Evolutionary conservation across 2,329 filamentous ascomycete species (phyloP).

Genomic region (Fusarium hostae): DNA sequence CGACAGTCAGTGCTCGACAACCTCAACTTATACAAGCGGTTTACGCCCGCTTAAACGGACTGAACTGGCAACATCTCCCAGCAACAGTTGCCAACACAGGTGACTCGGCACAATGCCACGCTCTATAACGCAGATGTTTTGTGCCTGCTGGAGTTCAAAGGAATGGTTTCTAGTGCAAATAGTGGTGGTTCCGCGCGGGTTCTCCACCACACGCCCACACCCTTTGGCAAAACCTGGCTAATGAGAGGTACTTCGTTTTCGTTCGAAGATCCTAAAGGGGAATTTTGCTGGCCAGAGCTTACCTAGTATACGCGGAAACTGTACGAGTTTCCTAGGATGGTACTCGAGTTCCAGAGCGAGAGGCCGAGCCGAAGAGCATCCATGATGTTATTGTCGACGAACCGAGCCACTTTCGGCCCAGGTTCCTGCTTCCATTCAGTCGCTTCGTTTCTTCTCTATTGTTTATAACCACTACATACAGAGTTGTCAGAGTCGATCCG

Average conservation of each 20-base stretch:
- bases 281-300: conserved; percentile 13
- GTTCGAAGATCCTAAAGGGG: not conserved
- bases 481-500: not conserved
- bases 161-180: not conserved
- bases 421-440: not conserved
- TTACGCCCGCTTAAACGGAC: not conserved
- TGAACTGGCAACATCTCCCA: not conserved
- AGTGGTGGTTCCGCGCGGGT: conserved; percentile 4
- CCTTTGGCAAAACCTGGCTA: conserved; percentile 15
- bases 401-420: conserved; percentile 5
- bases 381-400: conserved; percentile 23
- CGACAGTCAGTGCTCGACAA: not conserved
- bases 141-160: conserved; percentile 12
- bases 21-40: not conserved
- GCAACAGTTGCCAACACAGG: not conserved
- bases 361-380: conserved; percentile 24
- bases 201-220: conserved; percentile 12
- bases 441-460: not conserved
- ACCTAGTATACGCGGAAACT: conserved; percentile 24
- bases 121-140: conserved; percentile 1
- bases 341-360: conserved; percentile 11
- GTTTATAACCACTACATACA: not conserved
- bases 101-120: conserved; percentile 6
- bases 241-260: conserved; percentile 23
- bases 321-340: not conserved